These are phyloP conservation scores for Raffaelea arxii DNA, from an alignment of 2,329 filamentous ascomycete genomes.

Conservation along the genomic window DNA sequence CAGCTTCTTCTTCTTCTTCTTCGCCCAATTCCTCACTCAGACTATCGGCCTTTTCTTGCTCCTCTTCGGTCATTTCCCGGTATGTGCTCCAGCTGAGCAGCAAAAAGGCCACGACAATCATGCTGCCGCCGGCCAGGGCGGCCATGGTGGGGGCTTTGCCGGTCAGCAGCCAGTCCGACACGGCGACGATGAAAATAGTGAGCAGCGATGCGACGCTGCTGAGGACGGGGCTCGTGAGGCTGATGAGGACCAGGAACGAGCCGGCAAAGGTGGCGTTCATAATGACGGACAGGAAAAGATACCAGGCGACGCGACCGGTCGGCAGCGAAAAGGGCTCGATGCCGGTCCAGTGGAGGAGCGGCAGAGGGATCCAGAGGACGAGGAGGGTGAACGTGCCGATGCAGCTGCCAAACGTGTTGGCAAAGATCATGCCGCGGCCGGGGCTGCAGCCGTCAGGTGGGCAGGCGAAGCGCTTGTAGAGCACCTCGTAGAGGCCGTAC, in stretches of 20 bases:
- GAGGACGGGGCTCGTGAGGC: slow-evolving; percentile 82
- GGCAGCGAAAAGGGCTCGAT: slow-evolving; percentile 80
- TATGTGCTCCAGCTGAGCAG: slow-evolving; percentile 87
- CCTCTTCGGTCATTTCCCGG: slow-evolving; percentile 82
- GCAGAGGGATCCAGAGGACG: slow-evolving; percentile 87
- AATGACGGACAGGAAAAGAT: slow-evolving; percentile 70
- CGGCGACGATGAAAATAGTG: slow-evolving; percentile 92
- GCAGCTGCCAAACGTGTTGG: slow-evolving; percentile 80
- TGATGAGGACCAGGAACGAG: slow-evolving; percentile 86
- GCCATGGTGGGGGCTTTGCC: slow-evolving; percentile 65
- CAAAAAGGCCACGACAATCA: slow-evolving; percentile 85
- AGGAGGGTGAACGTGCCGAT: slow-evolving; percentile 79
- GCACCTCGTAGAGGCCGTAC: slow-evolving; percentile 93
- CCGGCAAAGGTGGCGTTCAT: slow-evolving; percentile 91
- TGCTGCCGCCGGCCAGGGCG: slow-evolving; percentile 68
- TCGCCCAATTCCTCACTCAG: slow-evolving; percentile 14
- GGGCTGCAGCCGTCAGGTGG: slow-evolving; percentile 81
- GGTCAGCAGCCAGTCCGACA: slow-evolving; percentile 81
- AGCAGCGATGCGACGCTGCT: slow-evolving; percentile 86
- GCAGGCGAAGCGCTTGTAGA: slow-evolving; percentile 90
- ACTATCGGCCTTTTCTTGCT: slow-evolving; percentile 44
- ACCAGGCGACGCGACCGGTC: slow-evolving; percentile 63
- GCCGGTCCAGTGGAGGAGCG: slow-evolving; percentile 68
- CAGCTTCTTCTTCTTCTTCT: not conserved
- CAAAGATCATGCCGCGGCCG: slow-evolving; percentile 88